Base-by-base conservation (phyloP, 306 rosid genomes). In the Clitoria ternatea region DNA sequence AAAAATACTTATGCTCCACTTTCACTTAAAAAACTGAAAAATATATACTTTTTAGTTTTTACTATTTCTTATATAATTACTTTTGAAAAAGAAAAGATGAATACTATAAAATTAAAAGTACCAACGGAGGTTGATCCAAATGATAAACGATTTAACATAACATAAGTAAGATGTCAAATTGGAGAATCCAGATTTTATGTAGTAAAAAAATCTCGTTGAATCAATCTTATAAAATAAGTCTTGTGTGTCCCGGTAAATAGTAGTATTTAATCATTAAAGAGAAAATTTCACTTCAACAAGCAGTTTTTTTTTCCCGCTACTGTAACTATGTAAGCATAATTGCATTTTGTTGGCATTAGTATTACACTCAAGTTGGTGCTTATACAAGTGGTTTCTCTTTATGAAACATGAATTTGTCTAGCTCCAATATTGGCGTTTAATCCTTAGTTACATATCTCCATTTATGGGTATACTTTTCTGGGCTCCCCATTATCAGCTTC, bases 371-470 rank as follows among this genome's bases (percentile, higher is more conserved):
- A 61, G 43, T 70, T 9, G 32, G 44, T 70, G 81, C 81, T 70
- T 77, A n/a, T n/a, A 62, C 32, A 32, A 10, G 17, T 54, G 68
- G 74, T 62, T 80, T 60, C 73, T 35, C 80, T 70, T 80, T 70
- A 54, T 62, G 77, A 80, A 70, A 75, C 80, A 80, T 24, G 1
- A 20, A 0, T 40, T 50, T 80, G 73, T 45, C 57, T 69, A 61
- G 52, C 73, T 69, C 39, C 63, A 43, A 67, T 17, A 70, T 29
- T 55, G 68, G 47, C 69, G 72, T 52, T 29, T 52, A 61, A 61
- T 73, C 69, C 42, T 74, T 44, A 19, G n/a, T 74, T 79, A 49
- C 75, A 37, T 24, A 44, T 59, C 59, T 49, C 17, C 36, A 39
- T 26, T 30, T 12, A 11, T 32, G 47, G 37, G 7, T 53, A 62